A percentile compares a stretch with the other conserved stretches of the same genome.
Evolutionary conservation across 257 asterid species (phyloP).

Genomic region (Fraxinus quadrangulata): DNA sequence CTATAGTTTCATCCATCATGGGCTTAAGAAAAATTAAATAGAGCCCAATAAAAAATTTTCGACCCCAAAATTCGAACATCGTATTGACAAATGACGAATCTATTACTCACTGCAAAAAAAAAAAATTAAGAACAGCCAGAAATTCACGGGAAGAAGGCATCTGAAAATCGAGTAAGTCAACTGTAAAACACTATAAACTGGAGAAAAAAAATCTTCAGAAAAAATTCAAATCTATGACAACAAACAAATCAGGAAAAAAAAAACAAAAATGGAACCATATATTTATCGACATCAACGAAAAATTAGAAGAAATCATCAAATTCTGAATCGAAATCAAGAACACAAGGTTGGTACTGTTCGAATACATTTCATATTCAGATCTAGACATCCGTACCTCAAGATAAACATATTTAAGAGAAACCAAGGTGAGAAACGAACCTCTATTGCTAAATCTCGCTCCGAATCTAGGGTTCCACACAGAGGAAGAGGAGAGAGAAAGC

Average conservation of each 20-base stretch:
- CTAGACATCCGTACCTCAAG: neutral
- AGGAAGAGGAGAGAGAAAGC: constrained; percentile 32
- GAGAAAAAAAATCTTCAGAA: neutral
- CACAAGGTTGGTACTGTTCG: neutral
- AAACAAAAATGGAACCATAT: too few relatives aligned
- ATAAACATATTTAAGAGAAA: neutral
- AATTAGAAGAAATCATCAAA: neutral
- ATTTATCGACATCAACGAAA: neutral
- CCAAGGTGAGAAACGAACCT: neutral
- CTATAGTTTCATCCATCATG: constrained; percentile 22
- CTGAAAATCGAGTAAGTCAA: neutral
- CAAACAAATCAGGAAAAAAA: neutral
- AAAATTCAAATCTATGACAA: neutral
- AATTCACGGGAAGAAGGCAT: neutral
- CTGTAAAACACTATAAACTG: neutral
- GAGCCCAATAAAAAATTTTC: constrained; percentile 33
- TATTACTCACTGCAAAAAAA: neutral
- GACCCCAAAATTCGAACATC: neutral
- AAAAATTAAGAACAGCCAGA: neutral
- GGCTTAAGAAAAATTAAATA: constrained; percentile 25
- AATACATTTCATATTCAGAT: neutral
- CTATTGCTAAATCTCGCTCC: constrained; percentile 32
- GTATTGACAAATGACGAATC: neutral
- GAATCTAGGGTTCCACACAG: constrained; percentile 66
- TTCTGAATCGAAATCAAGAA: neutral